Base-by-base conservation (phyloP, 331 rosid species). In the Telfairia occidentalis region DNA sequence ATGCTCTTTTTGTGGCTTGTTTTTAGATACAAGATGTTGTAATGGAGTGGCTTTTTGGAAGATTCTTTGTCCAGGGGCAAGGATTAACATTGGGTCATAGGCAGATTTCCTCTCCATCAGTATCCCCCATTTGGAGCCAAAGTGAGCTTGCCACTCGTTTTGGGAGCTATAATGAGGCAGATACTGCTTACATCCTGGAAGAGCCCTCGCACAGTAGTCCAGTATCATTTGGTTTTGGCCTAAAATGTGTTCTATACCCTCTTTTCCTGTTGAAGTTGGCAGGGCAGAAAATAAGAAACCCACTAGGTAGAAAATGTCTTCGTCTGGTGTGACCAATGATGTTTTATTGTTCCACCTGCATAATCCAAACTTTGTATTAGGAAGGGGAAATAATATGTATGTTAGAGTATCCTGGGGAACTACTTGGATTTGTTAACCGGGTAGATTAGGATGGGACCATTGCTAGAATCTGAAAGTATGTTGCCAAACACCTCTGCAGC, bases 401-500 rank as follows among this genome's bases (percentile, higher is more conserved):
- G 58, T 42, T 38, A 65, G 29, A 24, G 9, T 40, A n/a, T 59
- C 18, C 34, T 50, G 58, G 49, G 49, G 34, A 60, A 43, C 19
- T 93, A 94, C 98, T 84, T 85, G 66, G 97, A 81, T 86, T 88
- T 91, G 86, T 94, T 94, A 80, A 88, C 87, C 26, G 98, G 97
- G 85, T 88, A 94, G 59, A 94, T 84, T 70, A 94, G 85, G 76
- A 89, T 83, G 78, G 97, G 98, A 46, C 98, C 98, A 43, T 85
- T 91, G 73, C 82, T 90, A 49, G 87, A 83, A 78, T 88, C 84
- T 74, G 54, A 74, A 30, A 94, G 87, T 77, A 90, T 90, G 35
- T 86, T 86, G 73, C 92, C 90, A 66, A 93, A 90, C 46, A 90
- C 96, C 82, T 77, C 85, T 74, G 84, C 74, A 29, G 88, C 86